A percentile compares a stretch with the other conserved stretches of the same genome.
Conservation (phyloP, 1,284 basidiomycete species). For the Cerioporus squamosus region DNA sequence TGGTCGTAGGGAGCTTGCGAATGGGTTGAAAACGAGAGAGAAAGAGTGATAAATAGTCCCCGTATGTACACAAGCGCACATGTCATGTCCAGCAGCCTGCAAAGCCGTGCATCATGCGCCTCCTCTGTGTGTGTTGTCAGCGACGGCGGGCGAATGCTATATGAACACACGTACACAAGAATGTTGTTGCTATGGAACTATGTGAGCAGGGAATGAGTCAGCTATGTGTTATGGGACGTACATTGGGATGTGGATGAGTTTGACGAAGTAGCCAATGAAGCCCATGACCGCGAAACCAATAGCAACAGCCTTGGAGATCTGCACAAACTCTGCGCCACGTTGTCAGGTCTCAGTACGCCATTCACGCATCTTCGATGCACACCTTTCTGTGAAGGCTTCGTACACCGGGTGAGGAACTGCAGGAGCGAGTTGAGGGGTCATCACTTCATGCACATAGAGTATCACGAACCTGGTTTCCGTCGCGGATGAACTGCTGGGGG, state of each 20-base stretch:
- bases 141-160: not conserved
- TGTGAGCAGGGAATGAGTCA: conserved; percentile 27
- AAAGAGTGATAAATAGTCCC: conserved; percentile 25
- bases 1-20: not conserved
- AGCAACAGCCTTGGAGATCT: conserved; percentile 92
- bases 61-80: conserved; percentile 26
- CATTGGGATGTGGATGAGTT: conserved; percentile 96
- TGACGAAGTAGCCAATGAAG: conserved; percentile 96
- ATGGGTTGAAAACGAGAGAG: not conserved
- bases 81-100: conserved; percentile 11
- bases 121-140: conserved; percentile 39
- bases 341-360: not conserved
- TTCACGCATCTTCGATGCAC: not conserved
- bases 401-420: conserved; percentile 96
- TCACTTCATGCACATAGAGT: not conserved
- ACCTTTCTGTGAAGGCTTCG: conserved; percentile 97
- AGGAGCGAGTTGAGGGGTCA: not conserved
- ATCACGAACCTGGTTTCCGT: conserved; percentile 85
- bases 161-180: conserved; percentile 74
- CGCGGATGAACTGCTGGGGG: conserved; percentile 90
- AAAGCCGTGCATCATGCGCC: conserved; percentile 52
- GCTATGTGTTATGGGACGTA: conserved; percentile 48
- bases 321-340: conserved; percentile 74
- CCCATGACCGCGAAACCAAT: conserved; percentile 97
- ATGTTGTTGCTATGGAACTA: conserved; percentile 80